Conservation (phyloP, 1,284 basidiomycete species). For the Ustilago hordei region DNA sequence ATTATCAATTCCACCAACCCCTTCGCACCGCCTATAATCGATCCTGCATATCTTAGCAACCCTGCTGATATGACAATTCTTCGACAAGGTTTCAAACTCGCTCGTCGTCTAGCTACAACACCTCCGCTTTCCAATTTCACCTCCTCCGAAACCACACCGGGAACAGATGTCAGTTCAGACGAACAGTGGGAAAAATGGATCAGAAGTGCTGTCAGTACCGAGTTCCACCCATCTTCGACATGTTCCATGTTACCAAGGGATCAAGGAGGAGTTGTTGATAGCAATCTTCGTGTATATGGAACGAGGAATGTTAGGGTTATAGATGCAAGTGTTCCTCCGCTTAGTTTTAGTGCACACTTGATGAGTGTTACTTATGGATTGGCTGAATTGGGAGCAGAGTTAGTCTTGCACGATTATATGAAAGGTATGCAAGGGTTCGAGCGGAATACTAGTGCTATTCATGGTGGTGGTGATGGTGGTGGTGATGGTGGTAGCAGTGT, state of each 20-base stretch:
- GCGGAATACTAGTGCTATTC: not conserved
- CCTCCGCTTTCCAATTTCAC: conserved; percentile 39
- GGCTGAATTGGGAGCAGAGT: conserved; percentile 60
- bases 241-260: conserved; percentile 59
- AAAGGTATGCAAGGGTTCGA: conserved; percentile 1
- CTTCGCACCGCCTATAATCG: conserved; percentile 75
- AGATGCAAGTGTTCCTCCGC: conserved; percentile 63
- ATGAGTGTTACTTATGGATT: conserved; percentile 76
- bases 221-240: conserved; percentile 73
- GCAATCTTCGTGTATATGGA: conserved; percentile 58
- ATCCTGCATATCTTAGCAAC: conserved; percentile 74
- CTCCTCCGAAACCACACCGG: conserved; percentile 38
- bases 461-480: not conserved
- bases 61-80: conserved; percentile 73
- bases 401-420: conserved; percentile 34
- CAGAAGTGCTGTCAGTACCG: conserved; percentile 66
- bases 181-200: conserved; percentile 73
- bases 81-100: conserved; percentile 75
- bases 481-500: not conserved
- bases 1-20: conserved; percentile 74
- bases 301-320: conserved; percentile 57
- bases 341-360: conserved; percentile 71
- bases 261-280: conserved; percentile 62
- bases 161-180: conserved; percentile 67
- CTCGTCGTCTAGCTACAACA: conserved; percentile 71